Conservation (phyloP, 2,329 filamentous ascomycete species). For the Neonectria magnoliae region DNA sequence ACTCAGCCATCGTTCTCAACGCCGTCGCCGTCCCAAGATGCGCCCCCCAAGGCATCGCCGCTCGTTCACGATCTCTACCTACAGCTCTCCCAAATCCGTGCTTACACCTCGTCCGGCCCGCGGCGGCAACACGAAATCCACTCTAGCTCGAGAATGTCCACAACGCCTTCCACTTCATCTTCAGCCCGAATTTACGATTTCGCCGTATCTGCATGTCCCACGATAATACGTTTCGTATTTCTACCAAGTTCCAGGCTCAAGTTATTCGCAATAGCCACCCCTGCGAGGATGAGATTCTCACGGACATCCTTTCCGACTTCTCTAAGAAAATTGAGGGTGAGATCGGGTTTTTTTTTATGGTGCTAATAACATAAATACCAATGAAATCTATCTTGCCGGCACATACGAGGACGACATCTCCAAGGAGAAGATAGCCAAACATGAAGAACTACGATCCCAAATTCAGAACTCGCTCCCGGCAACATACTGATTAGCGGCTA, state of each 20-base stretch:
- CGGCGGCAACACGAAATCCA: constrained; percentile 57
- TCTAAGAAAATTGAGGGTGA: constrained; percentile 85
- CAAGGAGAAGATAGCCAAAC: constrained; percentile 80
- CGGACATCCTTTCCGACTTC: constrained; percentile 85
- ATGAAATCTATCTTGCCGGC: constrained; percentile 90
- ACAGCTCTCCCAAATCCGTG: constrained; percentile 23
- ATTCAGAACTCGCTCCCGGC: constrained; percentile 73
- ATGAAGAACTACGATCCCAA: constrained; percentile 92
- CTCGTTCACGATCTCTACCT: constrained; percentile 27
- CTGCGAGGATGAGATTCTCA: constrained; percentile 57
- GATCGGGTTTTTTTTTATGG: constrained; percentile 78
- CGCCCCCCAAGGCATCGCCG: constrained; percentile 16
- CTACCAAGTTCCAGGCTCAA: too few relatives aligned
- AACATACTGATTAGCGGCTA: constrained; percentile 88
- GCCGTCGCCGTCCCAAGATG: constrained; percentile 17
- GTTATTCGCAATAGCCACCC: constrained; percentile 53
- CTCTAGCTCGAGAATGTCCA: constrained; percentile 68
- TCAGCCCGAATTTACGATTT: constrained; percentile 64
- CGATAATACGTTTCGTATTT: too few relatives aligned
- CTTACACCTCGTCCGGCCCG: constrained; percentile 23
- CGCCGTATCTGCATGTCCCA: too few relatives aligned
- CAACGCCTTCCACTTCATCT: constrained; percentile 63
- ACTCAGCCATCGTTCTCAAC: constrained; percentile 29
- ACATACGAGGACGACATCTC: constrained; percentile 91
- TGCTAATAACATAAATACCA: constrained; percentile 74